phyloP scores from a whole-genome alignment of 192 early-diverging fungal genomes.

The Coemansia reversa region DNA sequence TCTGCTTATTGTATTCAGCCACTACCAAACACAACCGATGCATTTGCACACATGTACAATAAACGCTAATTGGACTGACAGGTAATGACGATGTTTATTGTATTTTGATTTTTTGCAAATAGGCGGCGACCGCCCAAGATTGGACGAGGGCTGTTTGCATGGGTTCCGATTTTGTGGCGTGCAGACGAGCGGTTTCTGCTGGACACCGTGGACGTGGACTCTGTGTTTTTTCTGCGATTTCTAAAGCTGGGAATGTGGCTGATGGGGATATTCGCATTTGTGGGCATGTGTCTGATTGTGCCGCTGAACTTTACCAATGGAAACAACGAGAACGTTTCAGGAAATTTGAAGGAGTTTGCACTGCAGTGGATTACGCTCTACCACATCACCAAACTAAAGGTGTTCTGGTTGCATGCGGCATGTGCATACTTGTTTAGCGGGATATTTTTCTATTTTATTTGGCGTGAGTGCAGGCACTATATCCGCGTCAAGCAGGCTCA shows the following conservation, averaged over 20 bases:
- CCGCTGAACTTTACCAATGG: slow-evolving; percentile 67
- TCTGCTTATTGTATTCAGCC: not conserved
- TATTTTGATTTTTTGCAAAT: slow-evolving; percentile 24
- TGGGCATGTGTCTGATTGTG: slow-evolving; percentile 62
- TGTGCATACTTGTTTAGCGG: slow-evolving; percentile 62
- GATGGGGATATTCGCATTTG: slow-evolving; percentile 57
- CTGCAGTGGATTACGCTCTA: slow-evolving; percentile 51
- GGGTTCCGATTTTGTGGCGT: slow-evolving; percentile 60
- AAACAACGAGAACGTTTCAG: slow-evolving; percentile 43
- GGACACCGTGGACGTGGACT: slow-evolving; percentile 68
- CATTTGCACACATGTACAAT: not conserved
- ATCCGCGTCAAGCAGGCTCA: slow-evolving; percentile 56
- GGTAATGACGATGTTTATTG: not conserved
- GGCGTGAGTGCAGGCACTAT: slow-evolving; percentile 56
- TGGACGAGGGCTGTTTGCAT: slow-evolving; percentile 62
- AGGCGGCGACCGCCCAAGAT: slow-evolving; percentile 66
- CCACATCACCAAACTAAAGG: slow-evolving; percentile 53
- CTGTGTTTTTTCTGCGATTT: slow-evolving; percentile 70
- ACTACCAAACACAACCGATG: not conserved
- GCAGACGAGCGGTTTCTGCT: slow-evolving; percentile 61
- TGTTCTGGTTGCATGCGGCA: slow-evolving; percentile 64
- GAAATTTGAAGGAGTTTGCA: slow-evolving; percentile 32
- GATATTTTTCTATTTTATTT: slow-evolving; percentile 57
- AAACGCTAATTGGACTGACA: not conserved
- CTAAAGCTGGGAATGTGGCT: slow-evolving; percentile 60